phyloP scores from a whole-genome alignment of 1,139 yeast genomes.

The Blastobotrys illinoisensis region DNA sequence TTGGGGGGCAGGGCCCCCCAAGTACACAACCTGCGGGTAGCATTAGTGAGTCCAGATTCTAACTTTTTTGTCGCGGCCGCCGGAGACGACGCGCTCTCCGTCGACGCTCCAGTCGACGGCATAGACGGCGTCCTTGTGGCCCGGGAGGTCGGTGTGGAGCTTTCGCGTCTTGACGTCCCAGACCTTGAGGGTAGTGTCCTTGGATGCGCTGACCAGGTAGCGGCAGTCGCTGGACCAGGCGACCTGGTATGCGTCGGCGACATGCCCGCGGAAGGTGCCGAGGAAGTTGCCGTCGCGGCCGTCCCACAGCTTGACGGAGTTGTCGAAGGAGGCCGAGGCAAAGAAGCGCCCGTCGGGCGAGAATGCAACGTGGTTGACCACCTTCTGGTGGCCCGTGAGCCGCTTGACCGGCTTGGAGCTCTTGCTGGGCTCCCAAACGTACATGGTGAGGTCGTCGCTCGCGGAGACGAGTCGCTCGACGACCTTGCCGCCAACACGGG shows the following conservation, averaged over 20 bases:
- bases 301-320: slow-evolving; percentile 93
- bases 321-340: slow-evolving; percentile 93
- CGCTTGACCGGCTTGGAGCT: slow-evolving; percentile 78
- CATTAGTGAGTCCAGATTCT: slow-evolving; percentile 83
- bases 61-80: slow-evolving; percentile 93
- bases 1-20: neutral
- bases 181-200: slow-evolving; percentile 93
- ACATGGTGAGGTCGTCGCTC: slow-evolving; percentile 97
- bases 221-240: slow-evolving; percentile 98
- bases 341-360: slow-evolving; percentile 92
- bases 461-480: slow-evolving; percentile 90
- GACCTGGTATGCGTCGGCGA: slow-evolving; percentile 96
- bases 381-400: slow-evolving; percentile 96
- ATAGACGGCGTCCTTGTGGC: slow-evolving; percentile 91
- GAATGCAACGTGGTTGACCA: slow-evolving; percentile 91
- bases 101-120: slow-evolving; percentile 99
- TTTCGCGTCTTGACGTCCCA: slow-evolving; percentile 92
- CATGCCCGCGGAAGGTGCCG: slow-evolving; percentile 92
- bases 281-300: slow-evolving; percentile 87
- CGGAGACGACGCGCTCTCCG: slow-evolving; percentile 88
- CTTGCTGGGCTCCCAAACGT: slow-evolving; percentile 87
- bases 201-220: slow-evolving; percentile 84
- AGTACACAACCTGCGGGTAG: neutral
- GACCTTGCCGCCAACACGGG: slow-evolving; percentile 60
- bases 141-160: slow-evolving; percentile 84